A percentile compares a stretch with the other conserved stretches of the same genome.
phyloP scores from a whole-genome alignment of 352 stramenopile species.

The Phytophthora tentaculata region DNA sequence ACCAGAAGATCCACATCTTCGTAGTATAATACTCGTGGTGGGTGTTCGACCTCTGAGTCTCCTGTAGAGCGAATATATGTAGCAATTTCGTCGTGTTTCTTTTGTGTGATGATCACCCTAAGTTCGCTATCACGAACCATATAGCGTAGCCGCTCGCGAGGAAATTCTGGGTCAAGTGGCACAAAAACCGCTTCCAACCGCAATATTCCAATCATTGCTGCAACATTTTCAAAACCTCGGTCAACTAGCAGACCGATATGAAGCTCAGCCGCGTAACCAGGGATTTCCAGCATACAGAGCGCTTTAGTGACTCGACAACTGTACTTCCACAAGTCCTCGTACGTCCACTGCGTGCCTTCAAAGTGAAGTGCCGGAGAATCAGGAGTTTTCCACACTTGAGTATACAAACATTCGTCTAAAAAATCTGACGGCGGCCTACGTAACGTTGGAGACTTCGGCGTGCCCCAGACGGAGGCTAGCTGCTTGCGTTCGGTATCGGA shows the following conservation, averaged over 20 bases:
- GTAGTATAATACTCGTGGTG: conserved; percentile 35
- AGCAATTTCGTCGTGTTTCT: conserved; percentile 32
- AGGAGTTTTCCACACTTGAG: conserved; percentile 41
- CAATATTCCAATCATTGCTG: conserved; percentile 50
- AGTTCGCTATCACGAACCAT: conserved; percentile 52
- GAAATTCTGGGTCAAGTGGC: conserved; percentile 55
- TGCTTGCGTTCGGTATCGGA: conserved; percentile 31
- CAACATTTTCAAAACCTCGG: conserved; percentile 50
- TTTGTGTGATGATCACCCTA: conserved; percentile 51
- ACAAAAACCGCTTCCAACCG: conserved; percentile 49
- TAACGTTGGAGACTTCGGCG: conserved; percentile 7
- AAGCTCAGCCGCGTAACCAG: conserved; percentile 9
- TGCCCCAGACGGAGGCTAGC: conserved; percentile 42
- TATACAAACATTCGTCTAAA: conserved; percentile 45
- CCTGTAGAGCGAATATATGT: conserved; percentile 23
- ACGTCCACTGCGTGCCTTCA: conserved; percentile 48
- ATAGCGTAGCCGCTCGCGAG: conserved; percentile 51
- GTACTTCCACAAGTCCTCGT: conserved; percentile 42
- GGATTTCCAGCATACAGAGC: conserved; percentile 21
- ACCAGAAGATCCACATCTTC: conserved; percentile 32
- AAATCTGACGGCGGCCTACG: conserved; percentile 11
- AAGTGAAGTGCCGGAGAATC: conserved; percentile 43
- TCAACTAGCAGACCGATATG: conserved; percentile 54
- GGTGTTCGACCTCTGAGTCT: conserved; percentile 5
- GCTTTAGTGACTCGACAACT: conserved; percentile 33